phyloP scores from a whole-genome alignment of 768 basidiomycete genomes.

The Myochromella boudieri region DNA sequence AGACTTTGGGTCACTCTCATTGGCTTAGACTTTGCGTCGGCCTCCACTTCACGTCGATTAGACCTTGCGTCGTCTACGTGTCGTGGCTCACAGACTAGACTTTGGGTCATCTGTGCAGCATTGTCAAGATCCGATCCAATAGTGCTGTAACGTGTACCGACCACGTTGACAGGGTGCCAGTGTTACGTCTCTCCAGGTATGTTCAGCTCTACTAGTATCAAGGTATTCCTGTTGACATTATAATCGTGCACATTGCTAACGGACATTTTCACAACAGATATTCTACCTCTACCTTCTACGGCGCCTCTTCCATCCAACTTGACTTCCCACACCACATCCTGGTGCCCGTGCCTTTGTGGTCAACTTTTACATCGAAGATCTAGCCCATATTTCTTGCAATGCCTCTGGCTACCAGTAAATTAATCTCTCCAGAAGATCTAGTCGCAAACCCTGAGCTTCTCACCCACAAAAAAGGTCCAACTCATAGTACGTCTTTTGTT shows the following conservation, averaged over 20 bases:
- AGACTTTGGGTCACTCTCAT: background rate
- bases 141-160: background rate
- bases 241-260: background rate
- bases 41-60: no score
- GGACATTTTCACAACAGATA: background rate
- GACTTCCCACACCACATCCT: background rate
- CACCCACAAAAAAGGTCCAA: background rate
- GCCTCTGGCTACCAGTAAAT: background rate
- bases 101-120: background rate
- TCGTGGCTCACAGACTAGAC: background rate
- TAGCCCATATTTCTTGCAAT: background rate
- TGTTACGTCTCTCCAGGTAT: background rate
- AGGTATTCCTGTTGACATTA: background rate
- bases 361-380: background rate
- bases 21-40: background rate
- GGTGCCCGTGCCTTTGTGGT: background rate
- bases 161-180: no score
- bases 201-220: background rate
- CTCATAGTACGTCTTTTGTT: background rate
- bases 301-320: background rate
- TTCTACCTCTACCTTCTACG: background rate
- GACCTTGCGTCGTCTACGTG: no score
- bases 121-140: background rate
- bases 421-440: background rate
- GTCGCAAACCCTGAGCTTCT: background rate